phyloP scores from a whole-genome alignment of 805 yeast genomes.

The Vanderwaltozyma polyspora region DNA sequence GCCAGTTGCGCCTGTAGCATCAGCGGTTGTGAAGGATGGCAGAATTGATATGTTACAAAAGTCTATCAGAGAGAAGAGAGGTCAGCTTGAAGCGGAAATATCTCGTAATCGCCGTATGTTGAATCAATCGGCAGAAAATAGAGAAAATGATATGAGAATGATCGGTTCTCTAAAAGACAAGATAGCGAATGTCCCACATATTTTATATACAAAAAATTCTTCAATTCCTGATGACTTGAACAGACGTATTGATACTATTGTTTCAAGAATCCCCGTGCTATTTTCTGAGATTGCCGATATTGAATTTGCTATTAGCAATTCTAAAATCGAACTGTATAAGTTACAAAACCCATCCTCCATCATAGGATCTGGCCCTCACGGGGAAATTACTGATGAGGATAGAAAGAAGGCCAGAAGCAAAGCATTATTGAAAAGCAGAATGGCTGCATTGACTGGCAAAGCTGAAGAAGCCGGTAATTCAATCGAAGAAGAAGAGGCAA shows the following conservation, averaged over 20 bases:
- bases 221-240: constrained; percentile 36
- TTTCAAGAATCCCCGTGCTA: constrained; percentile 63
- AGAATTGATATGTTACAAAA: constrained; percentile 19
- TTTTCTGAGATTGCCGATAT: constrained; percentile 50
- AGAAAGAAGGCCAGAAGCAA: constrained; percentile 69
- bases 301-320: constrained; percentile 56
- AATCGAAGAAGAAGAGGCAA: constrained; percentile 28
- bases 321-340: constrained; percentile 56
- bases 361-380: constrained; percentile 79
- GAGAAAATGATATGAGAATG: constrained; percentile 33
- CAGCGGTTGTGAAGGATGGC: background rate
- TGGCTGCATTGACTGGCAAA: constrained; percentile 70
- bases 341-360: constrained; percentile 59
- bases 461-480: constrained; percentile 2
- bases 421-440: constrained; percentile 68
- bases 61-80: constrained; percentile 7
- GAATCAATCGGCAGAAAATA: constrained; percentile 1
- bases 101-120: background rate
- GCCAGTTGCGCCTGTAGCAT: background rate
- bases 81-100: constrained; percentile 1
- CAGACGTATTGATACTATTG: constrained; percentile 46
- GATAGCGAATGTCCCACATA: constrained; percentile 37
- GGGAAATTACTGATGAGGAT: constrained; percentile 75
- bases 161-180: constrained; percentile 55
- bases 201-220: constrained; percentile 6